phyloP scores from a whole-genome alignment of 2,329 filamentous ascomycete species.

The Xylaria sp. region DNA sequence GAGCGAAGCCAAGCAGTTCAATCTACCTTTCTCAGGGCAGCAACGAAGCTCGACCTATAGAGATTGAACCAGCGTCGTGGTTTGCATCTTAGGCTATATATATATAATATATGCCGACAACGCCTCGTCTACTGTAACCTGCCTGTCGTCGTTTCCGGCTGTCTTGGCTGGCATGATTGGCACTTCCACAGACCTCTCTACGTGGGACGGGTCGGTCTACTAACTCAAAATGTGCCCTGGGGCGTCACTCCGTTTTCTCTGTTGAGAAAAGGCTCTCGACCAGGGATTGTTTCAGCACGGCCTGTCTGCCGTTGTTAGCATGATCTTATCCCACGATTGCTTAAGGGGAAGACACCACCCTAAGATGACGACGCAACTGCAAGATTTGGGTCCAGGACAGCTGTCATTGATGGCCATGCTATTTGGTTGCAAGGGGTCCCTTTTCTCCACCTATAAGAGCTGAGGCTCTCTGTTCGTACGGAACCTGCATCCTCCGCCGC shows the following conservation, averaged over 20 bases:
- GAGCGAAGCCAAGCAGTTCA: not conserved
- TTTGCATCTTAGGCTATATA: slow-evolving; percentile 23
- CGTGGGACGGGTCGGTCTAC: not conserved
- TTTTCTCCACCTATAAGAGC: slow-evolving; percentile 24
- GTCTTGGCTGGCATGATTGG: not conserved
- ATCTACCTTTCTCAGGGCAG: not conserved
- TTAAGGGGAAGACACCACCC: too few species aligned
- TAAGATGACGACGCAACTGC: too few species aligned
- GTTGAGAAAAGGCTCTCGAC: not conserved
- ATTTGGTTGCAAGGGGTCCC: slow-evolving; percentile 7
- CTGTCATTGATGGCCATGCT: not conserved
- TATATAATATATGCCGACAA: not conserved
- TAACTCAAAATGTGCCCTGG: slow-evolving; percentile 2
- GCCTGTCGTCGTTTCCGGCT: too few species aligned
- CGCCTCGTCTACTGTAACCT: too few species aligned
- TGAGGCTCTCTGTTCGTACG: slow-evolving; percentile 22
- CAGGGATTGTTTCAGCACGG: slow-evolving; percentile 4
- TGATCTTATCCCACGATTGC: too few species aligned
- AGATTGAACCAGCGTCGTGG: slow-evolving; percentile 7
- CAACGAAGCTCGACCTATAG: not conserved
- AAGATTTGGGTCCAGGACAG: too few species aligned
- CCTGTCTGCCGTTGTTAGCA: slow-evolving; percentile 11
- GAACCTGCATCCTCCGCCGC: slow-evolving; percentile 24
- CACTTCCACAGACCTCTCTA: not conserved
- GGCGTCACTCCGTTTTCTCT: not conserved